These are phyloP conservation scores for Cryptococcus hybrid DNA, from an alignment of 1,284 basidiomycete species.

Conservation along the genomic window DNA sequence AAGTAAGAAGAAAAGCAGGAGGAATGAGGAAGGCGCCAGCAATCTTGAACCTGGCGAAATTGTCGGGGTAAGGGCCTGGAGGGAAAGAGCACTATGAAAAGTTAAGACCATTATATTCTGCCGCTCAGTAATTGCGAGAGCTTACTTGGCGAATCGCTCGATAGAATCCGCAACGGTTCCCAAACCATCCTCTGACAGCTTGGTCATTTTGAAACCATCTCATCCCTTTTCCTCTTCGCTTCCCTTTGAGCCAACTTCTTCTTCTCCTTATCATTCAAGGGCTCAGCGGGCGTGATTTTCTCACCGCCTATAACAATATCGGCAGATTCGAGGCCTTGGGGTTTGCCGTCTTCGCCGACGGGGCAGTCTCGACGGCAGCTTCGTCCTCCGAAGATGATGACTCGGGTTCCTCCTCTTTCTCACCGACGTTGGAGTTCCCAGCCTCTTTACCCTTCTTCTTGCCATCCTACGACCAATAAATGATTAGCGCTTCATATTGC, in stretches of 20 bases:
- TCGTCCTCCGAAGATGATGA: conserved; percentile 28
- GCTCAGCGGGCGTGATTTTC: conserved; percentile 27
- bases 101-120: neutral
- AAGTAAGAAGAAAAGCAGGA: conserved; percentile 47
- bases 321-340: conserved; percentile 32
- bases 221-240: conserved; percentile 51
- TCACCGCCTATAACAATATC: conserved; percentile 33
- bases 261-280: conserved; percentile 38
- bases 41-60: conserved; percentile 48
- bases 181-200: conserved; percentile 46
- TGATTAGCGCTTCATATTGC: too few relatives aligned
- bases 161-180: conserved; percentile 48
- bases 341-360: conserved; percentile 4
- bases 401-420: conserved; percentile 28
- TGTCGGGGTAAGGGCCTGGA: conserved; percentile 46
- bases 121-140: neutral
- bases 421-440: conserved; percentile 48
- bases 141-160: conserved; percentile 50
- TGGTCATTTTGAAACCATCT: conserved; percentile 47
- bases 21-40: conserved; percentile 48
- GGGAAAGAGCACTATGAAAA: conserved; percentile 42
- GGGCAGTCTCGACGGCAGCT: conserved; percentile 2
- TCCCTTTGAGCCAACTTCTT: conserved; percentile 43
- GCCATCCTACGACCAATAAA: conserved; percentile 22
- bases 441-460: conserved; percentile 38